phyloP scores from a whole-genome alignment of 257 asterid genomes.

The Petunia secreta region DNA sequence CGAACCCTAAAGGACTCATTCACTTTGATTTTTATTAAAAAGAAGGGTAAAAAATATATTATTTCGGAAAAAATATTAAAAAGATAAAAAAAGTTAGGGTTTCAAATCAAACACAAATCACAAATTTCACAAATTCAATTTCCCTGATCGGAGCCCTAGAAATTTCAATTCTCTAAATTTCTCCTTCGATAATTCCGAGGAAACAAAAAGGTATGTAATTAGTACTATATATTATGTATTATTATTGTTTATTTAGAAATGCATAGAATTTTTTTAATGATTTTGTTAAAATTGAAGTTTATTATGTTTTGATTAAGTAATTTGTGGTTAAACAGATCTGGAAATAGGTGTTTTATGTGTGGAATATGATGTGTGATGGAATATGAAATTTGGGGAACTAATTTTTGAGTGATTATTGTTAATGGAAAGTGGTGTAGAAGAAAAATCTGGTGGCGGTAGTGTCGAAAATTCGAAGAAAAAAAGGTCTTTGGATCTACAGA shows the following conservation, averaged over 20 bases:
- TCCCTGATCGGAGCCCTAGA: conserved; percentile 30
- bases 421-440: conserved; percentile 28
- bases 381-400: conserved; percentile 20
- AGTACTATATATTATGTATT: too few relatives aligned
- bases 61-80: not conserved
- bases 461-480: conserved; percentile 58
- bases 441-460: conserved; percentile 26
- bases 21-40: not conserved
- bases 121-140: not conserved
- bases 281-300: not conserved
- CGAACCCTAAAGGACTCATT: conserved; percentile 13
- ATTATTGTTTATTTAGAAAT: not conserved
- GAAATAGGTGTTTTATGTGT: conserved; percentile 12
- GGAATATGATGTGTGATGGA: conserved; percentile 13
- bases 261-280: not conserved
- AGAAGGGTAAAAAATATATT: not conserved
- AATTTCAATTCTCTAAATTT: not conserved
- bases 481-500: conserved; percentile 85
- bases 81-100: conserved; percentile 25
- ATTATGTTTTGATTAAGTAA: conserved; percentile 17
- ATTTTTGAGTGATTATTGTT: conserved; percentile 11
- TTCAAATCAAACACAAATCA: conserved; percentile 24
- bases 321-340: conserved; percentile 23
- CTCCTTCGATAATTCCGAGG: conserved; percentile 10
- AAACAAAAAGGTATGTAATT: not conserved